Evolutionary conservation across 169 alveolate species (phyloP).

Genomic region (Eimeria sp.): DNA sequence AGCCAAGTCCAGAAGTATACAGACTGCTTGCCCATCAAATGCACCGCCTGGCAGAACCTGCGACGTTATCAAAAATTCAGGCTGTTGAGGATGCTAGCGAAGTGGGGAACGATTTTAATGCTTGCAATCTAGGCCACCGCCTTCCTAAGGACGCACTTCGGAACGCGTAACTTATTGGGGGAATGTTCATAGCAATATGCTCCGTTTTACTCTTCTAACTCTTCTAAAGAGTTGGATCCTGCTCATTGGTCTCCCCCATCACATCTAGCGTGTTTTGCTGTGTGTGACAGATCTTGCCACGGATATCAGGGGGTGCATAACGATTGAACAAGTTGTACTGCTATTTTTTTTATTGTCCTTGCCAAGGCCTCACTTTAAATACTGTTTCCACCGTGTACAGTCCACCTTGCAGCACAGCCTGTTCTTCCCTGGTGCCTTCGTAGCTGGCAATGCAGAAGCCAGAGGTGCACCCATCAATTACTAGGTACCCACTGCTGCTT

Average conservation of each 20-base stretch:
- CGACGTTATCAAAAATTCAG: background rate
- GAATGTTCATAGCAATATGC: background rate
- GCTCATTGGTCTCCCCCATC: background rate
- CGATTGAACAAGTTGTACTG: background rate
- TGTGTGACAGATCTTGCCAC: background rate
- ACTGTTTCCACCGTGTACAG: slow-evolving; percentile 36
- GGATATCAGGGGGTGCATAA: background rate
- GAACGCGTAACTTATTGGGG: background rate
- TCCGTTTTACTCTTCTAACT: background rate
- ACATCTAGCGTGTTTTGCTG: background rate
- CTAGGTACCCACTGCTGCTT: slow-evolving; percentile 36
- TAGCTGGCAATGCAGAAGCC: slow-evolving; percentile 81
- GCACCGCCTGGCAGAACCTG: slow-evolving; percentile 78
- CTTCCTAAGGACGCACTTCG: background rate
- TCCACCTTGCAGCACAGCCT: slow-evolving; percentile 42
- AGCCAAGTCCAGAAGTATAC: slow-evolving; percentile 53
- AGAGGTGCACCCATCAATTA: slow-evolving; percentile 54
- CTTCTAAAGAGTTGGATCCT: background rate
- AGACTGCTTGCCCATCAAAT: slow-evolving; percentile 79
- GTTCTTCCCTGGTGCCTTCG: slow-evolving; percentile 77
- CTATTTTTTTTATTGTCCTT: background rate
- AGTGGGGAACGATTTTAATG: too few species aligned
- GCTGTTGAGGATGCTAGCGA: background rate
- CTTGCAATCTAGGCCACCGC: background rate
- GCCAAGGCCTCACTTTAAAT: slow-evolving; percentile 16